phyloP scores from a whole-genome alignment of 495 filamentous ascomycete species.

The Penicillium pancosmium region DNA sequence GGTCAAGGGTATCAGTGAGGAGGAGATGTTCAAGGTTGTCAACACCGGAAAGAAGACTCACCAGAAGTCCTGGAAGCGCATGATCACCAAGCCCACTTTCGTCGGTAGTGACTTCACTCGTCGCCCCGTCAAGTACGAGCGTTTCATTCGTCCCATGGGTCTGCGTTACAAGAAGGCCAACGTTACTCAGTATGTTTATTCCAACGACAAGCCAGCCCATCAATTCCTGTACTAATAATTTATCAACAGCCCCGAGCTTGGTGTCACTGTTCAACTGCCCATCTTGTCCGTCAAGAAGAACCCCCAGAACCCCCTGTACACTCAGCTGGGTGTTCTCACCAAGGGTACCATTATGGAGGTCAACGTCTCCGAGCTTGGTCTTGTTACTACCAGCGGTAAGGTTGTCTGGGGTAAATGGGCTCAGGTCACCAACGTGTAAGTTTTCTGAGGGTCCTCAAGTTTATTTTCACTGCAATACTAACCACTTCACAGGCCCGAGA shows the following conservation, averaged over 20 bases:
- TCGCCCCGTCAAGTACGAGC: slow-evolving; percentile 91
- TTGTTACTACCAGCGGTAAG: slow-evolving; percentile 92
- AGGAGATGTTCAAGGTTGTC: slow-evolving; percentile 98
- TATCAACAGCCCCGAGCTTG: slow-evolving; percentile 64
- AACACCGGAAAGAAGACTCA: slow-evolving; percentile 87
- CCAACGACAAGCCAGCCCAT: not conserved
- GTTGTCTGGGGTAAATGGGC: slow-evolving; percentile 90
- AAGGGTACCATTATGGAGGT: slow-evolving; percentile 96
- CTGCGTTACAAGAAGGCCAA: slow-evolving; percentile 93
- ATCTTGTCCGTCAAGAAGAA: slow-evolving; percentile 98
- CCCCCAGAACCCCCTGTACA: slow-evolving; percentile 92
- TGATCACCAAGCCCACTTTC: slow-evolving; percentile 92
- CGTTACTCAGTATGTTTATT: slow-evolving; percentile 65
- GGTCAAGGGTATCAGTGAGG: slow-evolving; percentile 89
- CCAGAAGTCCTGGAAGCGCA: slow-evolving; percentile 88
- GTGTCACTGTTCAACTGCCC: slow-evolving; percentile 88
- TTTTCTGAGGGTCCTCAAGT: slow-evolving; percentile 2
- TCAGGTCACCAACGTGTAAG: slow-evolving; percentile 65
- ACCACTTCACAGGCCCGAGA: slow-evolving; percentile 20
- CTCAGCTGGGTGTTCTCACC: slow-evolving; percentile 89
- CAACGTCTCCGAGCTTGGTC: slow-evolving; percentile 89
- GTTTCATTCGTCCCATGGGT: slow-evolving; percentile 80
- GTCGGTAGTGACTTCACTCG: slow-evolving; percentile 92
- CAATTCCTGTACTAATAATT: slow-evolving; percentile 1
- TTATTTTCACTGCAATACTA: not conserved